Conservation (phyloP, 352 stramenopile species). For the Phytophthora rubi region DNA sequence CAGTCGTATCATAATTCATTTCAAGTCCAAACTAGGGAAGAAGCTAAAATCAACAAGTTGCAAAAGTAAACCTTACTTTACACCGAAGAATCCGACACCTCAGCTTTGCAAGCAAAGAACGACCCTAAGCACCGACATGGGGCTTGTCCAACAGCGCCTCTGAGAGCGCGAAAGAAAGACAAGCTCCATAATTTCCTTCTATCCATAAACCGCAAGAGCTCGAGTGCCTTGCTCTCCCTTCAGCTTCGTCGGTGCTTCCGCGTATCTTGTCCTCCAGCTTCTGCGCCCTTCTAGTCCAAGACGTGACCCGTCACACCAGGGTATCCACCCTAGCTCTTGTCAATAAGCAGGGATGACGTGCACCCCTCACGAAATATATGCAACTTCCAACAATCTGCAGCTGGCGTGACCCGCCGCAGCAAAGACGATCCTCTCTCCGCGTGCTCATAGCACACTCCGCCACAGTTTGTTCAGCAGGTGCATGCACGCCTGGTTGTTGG, state of each 20-base stretch:
- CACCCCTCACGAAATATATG: conserved; percentile 34
- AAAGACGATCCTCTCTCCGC: conserved; percentile 5
- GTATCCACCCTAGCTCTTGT: conserved; percentile 13
- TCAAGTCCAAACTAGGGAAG: too few relatives aligned
- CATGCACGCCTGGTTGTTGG: conserved; percentile 96
- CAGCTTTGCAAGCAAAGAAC: conserved; percentile 22
- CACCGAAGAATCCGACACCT: conserved; percentile 32
- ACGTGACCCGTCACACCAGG: conserved; percentile 25
- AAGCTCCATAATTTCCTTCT: conserved; percentile 18
- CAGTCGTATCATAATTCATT: too few relatives aligned
- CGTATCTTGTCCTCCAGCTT: conserved; percentile 24
- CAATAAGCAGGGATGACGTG: conserved; percentile 18
- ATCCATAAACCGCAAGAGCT: conserved; percentile 29
- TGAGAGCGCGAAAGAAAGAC: conserved; percentile 19
- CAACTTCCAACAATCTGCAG: conserved; percentile 33
- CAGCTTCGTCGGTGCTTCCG: conserved; percentile 10
- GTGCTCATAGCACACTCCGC: conserved; percentile 86
- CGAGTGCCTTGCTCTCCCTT: conserved; percentile 11
- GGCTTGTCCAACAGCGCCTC: neutral
- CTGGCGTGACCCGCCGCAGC: conserved; percentile 13
- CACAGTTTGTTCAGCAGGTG: conserved; percentile 97
- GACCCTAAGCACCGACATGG: conserved; percentile 10
- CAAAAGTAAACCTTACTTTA: conserved; percentile 42
- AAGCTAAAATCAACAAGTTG: conserved; percentile 16
- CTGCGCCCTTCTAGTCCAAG: neutral